These are phyloP conservation scores for Eucalyptus sp. DNA, from an alignment of 345 rosid genomes.

Conservation along the genomic window DNA sequence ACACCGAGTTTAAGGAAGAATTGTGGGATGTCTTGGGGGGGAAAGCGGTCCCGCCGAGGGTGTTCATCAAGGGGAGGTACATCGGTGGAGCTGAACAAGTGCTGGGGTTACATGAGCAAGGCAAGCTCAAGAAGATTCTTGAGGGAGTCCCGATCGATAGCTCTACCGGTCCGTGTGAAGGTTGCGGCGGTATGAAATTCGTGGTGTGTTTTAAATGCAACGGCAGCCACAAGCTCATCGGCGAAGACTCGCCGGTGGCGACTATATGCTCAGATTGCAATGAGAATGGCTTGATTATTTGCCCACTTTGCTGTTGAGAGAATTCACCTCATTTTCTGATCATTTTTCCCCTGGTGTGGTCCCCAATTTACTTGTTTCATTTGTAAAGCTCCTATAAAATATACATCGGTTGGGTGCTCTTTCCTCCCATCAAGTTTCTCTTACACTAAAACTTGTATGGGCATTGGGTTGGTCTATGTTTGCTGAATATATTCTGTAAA, in stretches of 20 bases:
- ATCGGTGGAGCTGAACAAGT: slow-evolving; percentile 83
- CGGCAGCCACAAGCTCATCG: slow-evolving; percentile 47
- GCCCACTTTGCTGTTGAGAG: slow-evolving; percentile 39
- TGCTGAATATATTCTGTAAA: neutral
- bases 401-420: neutral
- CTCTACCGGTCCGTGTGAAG: slow-evolving; percentile 19
- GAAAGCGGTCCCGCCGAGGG: slow-evolving; percentile 59
- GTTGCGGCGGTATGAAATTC: slow-evolving; percentile 60
- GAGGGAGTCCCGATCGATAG: slow-evolving; percentile 34
- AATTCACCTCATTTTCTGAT: neutral
- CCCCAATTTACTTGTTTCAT: neutral
- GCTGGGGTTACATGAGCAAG: slow-evolving; percentile 56
- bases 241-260: slow-evolving; percentile 3
- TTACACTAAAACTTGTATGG: neutral
- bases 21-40: slow-evolving; percentile 35
- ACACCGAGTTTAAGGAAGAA: slow-evolving; percentile 58
- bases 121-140: slow-evolving; percentile 45
- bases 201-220: slow-evolving; percentile 55
- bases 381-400: neutral
- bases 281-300: slow-evolving; percentile 75
- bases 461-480: neutral
- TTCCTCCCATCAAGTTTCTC: neutral
- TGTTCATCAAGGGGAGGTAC: slow-evolving; percentile 66
- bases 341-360: neutral
- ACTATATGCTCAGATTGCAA: slow-evolving; percentile 53